phyloP scores from a whole-genome alignment of 2,329 filamentous ascomycete species.

The Xylaria sp. region DNA sequence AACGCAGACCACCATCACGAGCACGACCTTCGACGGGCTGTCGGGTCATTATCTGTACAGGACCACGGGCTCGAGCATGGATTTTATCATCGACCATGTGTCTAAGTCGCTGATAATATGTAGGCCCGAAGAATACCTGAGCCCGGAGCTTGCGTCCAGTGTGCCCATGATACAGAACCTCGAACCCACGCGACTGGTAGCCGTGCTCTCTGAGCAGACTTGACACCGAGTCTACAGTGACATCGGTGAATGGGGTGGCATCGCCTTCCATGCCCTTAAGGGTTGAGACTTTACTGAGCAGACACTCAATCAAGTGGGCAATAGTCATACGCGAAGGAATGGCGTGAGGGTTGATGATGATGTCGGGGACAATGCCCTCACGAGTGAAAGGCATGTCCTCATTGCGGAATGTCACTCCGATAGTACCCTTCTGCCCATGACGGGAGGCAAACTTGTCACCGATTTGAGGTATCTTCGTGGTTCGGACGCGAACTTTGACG shows the following conservation, averaged over 20 bases:
- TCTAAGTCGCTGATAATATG: slow-evolving; percentile 97
- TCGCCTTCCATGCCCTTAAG: slow-evolving; percentile 96
- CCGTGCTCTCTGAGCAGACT: slow-evolving; percentile 86
- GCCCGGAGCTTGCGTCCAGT: slow-evolving; percentile 93
- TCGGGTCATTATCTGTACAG: slow-evolving; percentile 95
- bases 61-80: slow-evolving; percentile 95
- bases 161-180: slow-evolving; percentile 99
- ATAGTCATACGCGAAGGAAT: slow-evolving; percentile 99
- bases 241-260: slow-evolving; percentile 96
- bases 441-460: slow-evolving; percentile 99
- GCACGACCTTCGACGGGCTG: slow-evolving; percentile 99
- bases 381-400: slow-evolving; percentile 99
- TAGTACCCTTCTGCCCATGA: slow-evolving; percentile 99
- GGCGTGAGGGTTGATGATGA: slow-evolving; percentile 99
- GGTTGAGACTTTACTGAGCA: slow-evolving; percentile 94
- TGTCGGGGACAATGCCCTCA: slow-evolving; percentile 90
- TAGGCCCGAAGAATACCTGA: slow-evolving; percentile 96
- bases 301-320: slow-evolving; percentile 99
- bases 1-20: slow-evolving; percentile 95
- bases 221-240: slow-evolving; percentile 94
- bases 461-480: slow-evolving; percentile 98
- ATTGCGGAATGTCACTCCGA: slow-evolving; percentile 96
- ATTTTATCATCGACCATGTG: slow-evolving; percentile 99
- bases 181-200: slow-evolving; percentile 96
- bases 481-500: slow-evolving; percentile 96